Conservation (phyloP, 306 rosid genomes). For the Glycine tomentella region DNA sequence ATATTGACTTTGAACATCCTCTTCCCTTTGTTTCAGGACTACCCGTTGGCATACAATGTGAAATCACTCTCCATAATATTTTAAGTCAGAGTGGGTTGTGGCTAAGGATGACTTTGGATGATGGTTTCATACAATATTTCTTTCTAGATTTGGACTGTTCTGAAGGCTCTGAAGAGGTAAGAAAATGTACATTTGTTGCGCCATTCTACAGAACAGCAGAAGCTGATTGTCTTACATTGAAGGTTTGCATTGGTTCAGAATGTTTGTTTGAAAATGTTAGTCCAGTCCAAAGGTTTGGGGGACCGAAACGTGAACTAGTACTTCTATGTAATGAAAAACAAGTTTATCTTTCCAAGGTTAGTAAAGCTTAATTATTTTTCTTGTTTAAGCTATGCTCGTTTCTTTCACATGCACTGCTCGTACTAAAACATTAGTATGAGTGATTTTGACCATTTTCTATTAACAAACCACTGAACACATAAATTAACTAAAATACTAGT, state of each 20-base stretch:
- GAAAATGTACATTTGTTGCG: slow-evolving; percentile 52
- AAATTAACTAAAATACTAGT: too few relatives aligned
- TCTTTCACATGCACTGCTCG: too few relatives aligned
- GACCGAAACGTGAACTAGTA: slow-evolving; percentile 70
- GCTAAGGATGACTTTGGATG: slow-evolving; percentile 68
- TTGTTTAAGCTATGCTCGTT: not conserved
- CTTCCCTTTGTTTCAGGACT: slow-evolving; percentile 70
- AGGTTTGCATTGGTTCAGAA: slow-evolving; percentile 67
- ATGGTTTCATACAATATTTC: slow-evolving; percentile 53
- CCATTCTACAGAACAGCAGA: slow-evolving; percentile 75
- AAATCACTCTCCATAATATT: slow-evolving; percentile 68
- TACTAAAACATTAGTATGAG: too few relatives aligned
- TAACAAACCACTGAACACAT: too few relatives aligned
- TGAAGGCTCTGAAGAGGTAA: slow-evolving; percentile 52
- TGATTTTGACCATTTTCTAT: too few relatives aligned
- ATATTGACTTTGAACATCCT: slow-evolving; percentile 59
- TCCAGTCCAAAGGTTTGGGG: slow-evolving; percentile 51
- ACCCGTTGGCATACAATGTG: slow-evolving; percentile 75
- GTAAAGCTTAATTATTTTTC: slow-evolving; percentile 13
- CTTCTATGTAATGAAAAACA: slow-evolving; percentile 67
- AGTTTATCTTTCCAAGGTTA: slow-evolving; percentile 61
- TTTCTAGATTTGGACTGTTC: slow-evolving; percentile 65
- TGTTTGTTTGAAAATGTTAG: slow-evolving; percentile 56
- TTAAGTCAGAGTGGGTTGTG: slow-evolving; percentile 59
- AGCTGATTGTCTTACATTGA: slow-evolving; percentile 54